These are phyloP conservation scores for Glomus cerebriforme DNA, from an alignment of 192 early-diverging fungal genomes.

Conservation along the genomic window DNA sequence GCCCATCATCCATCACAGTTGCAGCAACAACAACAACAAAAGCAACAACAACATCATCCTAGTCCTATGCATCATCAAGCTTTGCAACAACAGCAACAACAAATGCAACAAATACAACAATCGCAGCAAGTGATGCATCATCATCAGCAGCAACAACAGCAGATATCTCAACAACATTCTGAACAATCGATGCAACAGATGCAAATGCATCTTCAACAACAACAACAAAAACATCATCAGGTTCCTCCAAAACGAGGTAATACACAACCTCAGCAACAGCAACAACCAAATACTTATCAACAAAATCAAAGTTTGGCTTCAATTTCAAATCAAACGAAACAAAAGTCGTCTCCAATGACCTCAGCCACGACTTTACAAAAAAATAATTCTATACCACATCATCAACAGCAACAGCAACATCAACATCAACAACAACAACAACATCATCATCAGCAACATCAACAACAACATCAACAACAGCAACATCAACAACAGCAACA, in stretches of 20 bases:
- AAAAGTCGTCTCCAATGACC: neutral
- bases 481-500: conserved; percentile 23
- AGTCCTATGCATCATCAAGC: neutral
- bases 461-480: neutral
- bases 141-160: neutral
- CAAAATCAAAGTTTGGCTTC: neutral
- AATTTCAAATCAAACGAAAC: neutral
- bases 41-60: neutral
- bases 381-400: conserved; percentile 1
- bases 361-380: neutral
- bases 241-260: neutral
- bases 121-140: neutral
- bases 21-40: neutral
- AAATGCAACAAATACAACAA: neutral
- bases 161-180: neutral
- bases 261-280: neutral
- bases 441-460: conserved; percentile 21
- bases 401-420: neutral
- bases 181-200: neutral
- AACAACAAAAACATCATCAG: neutral
- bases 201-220: neutral
- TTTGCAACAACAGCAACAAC: neutral
- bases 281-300: neutral
- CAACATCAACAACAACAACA: neutral
- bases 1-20: neutral